phyloP scores from a whole-genome alignment of 805 yeast genomes.

The Ascoidea asiatica region DNA sequence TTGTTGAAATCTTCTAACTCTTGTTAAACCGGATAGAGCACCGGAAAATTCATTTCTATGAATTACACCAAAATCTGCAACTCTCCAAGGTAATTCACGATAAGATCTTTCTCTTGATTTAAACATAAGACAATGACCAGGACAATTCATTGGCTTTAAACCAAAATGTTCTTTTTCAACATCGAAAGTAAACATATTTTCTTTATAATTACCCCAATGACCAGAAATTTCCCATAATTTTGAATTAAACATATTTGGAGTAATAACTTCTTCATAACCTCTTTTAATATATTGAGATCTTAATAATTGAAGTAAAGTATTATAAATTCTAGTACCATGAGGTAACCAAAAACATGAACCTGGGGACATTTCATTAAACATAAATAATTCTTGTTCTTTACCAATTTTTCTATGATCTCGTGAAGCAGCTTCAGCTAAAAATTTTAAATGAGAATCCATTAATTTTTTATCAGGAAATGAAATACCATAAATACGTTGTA shows the following conservation, averaged over 20 bases:
- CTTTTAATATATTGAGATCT: constrained; percentile 80
- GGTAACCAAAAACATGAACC: constrained; percentile 99
- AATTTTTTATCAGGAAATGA: constrained; percentile 96
- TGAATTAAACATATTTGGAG: constrained; percentile 97
- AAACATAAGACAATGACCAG: constrained; percentile 88
- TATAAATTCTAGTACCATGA: constrained; percentile 96
- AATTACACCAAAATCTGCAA: constrained; percentile 94
- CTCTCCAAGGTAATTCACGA: constrained; percentile 97
- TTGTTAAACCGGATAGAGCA: constrained; percentile 86
- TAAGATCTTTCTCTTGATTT: constrained; percentile 89
- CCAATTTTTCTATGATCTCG: constrained; percentile 97
- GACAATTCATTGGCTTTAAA: constrained; percentile 89
- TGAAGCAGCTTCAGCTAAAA: constrained; percentile 88
- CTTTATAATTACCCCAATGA: constrained; percentile 96
- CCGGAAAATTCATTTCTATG: constrained; percentile 96
- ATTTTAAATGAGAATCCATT: constrained; percentile 89
- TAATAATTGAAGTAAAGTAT: constrained; percentile 67
- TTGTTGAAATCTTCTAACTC: constrained; percentile 98
- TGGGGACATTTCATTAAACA: constrained; percentile 94
- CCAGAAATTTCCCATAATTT: constrained; percentile 98
- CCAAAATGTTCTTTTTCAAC: constrained; percentile 95
- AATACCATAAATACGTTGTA: constrained; percentile 95
- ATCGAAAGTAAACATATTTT: constrained; percentile 92
- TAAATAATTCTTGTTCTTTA: constrained; percentile 88
- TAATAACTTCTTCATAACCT: constrained; percentile 96